Conservation (phyloP, 345 rosid genomes). For the Heritiera fomes region DNA sequence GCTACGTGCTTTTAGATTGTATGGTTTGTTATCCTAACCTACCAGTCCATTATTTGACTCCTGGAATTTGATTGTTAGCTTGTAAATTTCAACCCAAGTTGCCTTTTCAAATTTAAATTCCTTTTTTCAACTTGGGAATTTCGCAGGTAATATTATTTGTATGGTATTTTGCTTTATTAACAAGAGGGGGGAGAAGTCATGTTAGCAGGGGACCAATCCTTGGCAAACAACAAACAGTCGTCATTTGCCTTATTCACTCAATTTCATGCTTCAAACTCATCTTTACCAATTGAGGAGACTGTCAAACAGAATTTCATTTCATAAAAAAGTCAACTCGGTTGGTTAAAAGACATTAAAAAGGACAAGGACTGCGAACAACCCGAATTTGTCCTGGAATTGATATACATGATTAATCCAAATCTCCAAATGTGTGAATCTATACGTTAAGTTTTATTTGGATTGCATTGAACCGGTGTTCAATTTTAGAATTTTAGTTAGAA, state of each 20-base stretch:
- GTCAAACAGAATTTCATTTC: neutral
- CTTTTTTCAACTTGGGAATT: too few relatives aligned
- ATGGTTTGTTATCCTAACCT: neutral
- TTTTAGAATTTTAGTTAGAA: too few relatives aligned
- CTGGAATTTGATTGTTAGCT: neutral
- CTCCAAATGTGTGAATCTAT: too few relatives aligned
- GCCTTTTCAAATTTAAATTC: neutral
- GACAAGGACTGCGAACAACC: neutral
- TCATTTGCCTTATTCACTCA: neutral
- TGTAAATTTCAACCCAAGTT: neutral
- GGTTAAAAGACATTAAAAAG: too few relatives aligned
- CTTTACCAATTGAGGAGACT: neutral
- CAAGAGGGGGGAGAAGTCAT: neutral
- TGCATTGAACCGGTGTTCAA: too few relatives aligned
- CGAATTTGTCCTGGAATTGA: neutral
- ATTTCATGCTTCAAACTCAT: neutral
- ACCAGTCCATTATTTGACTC: neutral
- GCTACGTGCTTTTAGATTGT: neutral
- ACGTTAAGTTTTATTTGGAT: too few relatives aligned
- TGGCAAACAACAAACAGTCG: neutral
- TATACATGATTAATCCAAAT: too few relatives aligned
- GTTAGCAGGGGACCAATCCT: neutral
- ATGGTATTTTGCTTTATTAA: too few relatives aligned
- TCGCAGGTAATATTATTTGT: too few relatives aligned
- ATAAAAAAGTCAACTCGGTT: too few relatives aligned